Evolutionary conservation across 202 grass and related monocot species (phyloP).

Genomic region (Elaeis oleifera): DNA sequence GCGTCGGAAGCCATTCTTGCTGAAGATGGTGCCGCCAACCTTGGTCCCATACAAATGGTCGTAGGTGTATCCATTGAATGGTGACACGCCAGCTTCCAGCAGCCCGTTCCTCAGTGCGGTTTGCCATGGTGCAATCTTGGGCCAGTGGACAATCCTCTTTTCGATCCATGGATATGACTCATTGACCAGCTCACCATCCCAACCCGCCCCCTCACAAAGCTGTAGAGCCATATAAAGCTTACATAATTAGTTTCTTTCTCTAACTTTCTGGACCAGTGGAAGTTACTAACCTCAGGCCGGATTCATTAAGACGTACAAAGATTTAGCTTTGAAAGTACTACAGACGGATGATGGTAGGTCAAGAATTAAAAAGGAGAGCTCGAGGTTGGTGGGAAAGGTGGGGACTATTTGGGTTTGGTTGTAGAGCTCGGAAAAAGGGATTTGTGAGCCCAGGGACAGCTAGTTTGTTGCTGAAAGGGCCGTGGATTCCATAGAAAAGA

Average conservation of each 20-base stretch:
- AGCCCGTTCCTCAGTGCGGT: constrained; percentile 71
- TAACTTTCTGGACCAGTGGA: background rate
- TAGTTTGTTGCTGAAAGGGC: too few relatives aligned
- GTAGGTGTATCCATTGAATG: constrained; percentile 93
- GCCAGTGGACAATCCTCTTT: constrained; percentile 81
- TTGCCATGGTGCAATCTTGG: constrained; percentile 81
- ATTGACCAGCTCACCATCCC: constrained; percentile 82
- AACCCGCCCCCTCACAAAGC: constrained; percentile 62
- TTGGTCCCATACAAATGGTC: constrained; percentile 91
- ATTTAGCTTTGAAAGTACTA: too few relatives aligned
- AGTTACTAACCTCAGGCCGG: background rate
- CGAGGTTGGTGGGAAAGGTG: too few relatives aligned
- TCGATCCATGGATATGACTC: constrained; percentile 95
- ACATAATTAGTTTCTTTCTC: background rate
- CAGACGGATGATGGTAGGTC: too few relatives aligned
- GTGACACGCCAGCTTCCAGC: constrained; percentile 79
- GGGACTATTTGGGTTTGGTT: too few relatives aligned
- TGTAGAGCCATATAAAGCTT: constrained; percentile 25
- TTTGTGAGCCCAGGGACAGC: too few relatives aligned
- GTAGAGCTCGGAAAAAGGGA: too few relatives aligned
- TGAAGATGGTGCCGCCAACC: constrained; percentile 94
- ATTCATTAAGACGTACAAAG: too few relatives aligned
- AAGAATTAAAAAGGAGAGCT: too few relatives aligned
- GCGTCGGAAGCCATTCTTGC: constrained; percentile 57
- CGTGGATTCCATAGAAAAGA: too few relatives aligned